Conservation (phyloP, 2,329 filamentous ascomycete species). For the Emydomyces testavorans region DNA sequence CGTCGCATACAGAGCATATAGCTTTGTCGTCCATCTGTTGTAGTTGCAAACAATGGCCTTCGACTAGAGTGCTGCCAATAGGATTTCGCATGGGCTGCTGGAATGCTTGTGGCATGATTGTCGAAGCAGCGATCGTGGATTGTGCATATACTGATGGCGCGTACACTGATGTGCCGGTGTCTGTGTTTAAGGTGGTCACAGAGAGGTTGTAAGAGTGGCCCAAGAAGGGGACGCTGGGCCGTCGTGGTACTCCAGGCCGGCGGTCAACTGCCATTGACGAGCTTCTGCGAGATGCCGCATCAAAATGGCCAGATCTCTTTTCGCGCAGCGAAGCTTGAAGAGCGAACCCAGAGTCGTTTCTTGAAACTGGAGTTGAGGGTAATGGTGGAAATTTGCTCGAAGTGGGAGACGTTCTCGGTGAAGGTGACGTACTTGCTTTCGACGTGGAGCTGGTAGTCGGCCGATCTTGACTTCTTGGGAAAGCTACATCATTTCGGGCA, state of each 20-base stretch:
- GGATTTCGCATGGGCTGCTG: constrained; percentile 21
- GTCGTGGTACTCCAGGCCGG: constrained; percentile 43
- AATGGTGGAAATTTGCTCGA: constrained; percentile 66
- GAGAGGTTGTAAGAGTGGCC: constrained; percentile 43
- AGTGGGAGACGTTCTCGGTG: constrained; percentile 48
- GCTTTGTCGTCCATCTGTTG: constrained; percentile 35
- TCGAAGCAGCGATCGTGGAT: constrained; percentile 41
- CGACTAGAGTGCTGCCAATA: constrained; percentile 30
- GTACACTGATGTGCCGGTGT: constrained; percentile 25
- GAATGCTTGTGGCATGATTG: constrained; percentile 37
- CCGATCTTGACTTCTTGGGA: constrained; percentile 48
- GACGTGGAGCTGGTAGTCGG: constrained; percentile 59
- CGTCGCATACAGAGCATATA: constrained; percentile 40
- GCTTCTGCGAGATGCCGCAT: constrained; percentile 68
- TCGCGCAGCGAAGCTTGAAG: constrained; percentile 76
- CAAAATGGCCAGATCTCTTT: constrained; percentile 89
- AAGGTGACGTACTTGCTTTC: constrained; percentile 44
- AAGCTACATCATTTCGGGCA: constrained; percentile 53
- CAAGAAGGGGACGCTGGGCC: constrained; percentile 61
- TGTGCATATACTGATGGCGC: constrained; percentile 41
- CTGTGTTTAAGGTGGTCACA: constrained; percentile 36
- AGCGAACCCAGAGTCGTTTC: constrained; percentile 84
- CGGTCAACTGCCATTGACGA: constrained; percentile 82
- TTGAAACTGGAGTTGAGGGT: constrained; percentile 67
- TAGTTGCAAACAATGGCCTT: constrained; percentile 40